Conservation (phyloP, 2,329 filamentous ascomycete genomes). For the Pezicula carpinea region DNA sequence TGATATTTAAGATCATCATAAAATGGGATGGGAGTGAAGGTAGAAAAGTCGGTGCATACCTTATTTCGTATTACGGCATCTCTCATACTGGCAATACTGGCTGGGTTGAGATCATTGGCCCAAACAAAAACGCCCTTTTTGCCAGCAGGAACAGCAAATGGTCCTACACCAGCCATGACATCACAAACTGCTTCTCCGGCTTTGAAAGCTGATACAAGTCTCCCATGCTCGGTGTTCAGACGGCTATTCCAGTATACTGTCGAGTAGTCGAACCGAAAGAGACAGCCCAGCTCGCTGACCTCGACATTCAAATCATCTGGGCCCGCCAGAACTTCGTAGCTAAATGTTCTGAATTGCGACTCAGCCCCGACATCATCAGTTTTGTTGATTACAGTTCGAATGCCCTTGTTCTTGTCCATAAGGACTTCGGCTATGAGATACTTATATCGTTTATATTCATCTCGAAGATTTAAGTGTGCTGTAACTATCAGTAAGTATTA, state of each 20-base stretch:
- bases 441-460: conserved; percentile 81
- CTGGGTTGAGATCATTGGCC: conserved; percentile 95
- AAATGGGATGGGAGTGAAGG: background rate
- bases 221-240: conserved; percentile 81
- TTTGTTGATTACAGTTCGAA: conserved; percentile 95
- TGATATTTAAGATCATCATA: conserved; percentile 16
- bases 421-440: conserved; percentile 79
- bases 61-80: conserved; percentile 75
- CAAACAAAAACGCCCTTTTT: conserved; percentile 89
- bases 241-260: conserved; percentile 98
- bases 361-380: conserved; percentile 80
- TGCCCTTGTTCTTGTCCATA: conserved; percentile 78
- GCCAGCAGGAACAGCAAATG: conserved; percentile 88
- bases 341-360: conserved; percentile 86
- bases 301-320: conserved; percentile 79
- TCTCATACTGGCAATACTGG: conserved; percentile 70
- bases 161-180: conserved; percentile 95
- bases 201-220: conserved; percentile 70
- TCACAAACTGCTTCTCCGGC: conserved; percentile 89
- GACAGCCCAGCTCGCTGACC: conserved; percentile 75
- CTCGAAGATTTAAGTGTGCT: conserved; percentile 88
- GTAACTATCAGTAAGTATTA: conserved; percentile 11
- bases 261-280: conserved; percentile 89
- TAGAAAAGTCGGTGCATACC: conserved; percentile 38
- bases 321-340: conserved; percentile 84